Percentiles rank a stretch among this genome's conserved stretches.
Conservation (phyloP, 1,139 yeast species). For the Diutina neorugosa region DNA sequence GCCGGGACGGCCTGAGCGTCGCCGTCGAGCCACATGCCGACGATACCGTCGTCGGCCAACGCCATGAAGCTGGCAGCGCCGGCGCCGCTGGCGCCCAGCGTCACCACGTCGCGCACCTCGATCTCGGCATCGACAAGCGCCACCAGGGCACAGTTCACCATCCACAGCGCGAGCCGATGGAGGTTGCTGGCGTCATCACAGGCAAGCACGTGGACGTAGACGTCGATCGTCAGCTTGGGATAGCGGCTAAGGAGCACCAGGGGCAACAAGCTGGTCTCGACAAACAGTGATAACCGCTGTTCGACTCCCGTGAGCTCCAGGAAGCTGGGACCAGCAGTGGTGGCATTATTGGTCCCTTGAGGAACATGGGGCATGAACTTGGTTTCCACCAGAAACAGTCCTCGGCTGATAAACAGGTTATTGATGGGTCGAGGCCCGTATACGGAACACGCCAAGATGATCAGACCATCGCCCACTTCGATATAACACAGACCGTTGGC, state of each 20-base stretch:
- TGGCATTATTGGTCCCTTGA: conserved; percentile 18
- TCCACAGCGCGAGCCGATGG: conserved; percentile 29
- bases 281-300: conserved; percentile 39
- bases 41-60: conserved; percentile 38
- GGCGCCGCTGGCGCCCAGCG: conserved; percentile 46
- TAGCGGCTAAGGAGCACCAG: conserved; percentile 58
- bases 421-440: conserved; percentile 87
- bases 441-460: conserved; percentile 48
- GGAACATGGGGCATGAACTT: conserved; percentile 41
- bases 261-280: conserved; percentile 48
- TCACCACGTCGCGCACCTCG: conserved; percentile 64
- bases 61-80: conserved; percentile 42
- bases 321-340: conserved; percentile 17
- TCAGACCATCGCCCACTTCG: conserved; percentile 50
- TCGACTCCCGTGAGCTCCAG: conserved; percentile 34
- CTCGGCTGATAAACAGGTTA: conserved; percentile 61
- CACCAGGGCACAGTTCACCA: conserved; percentile 49
- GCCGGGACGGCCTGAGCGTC: conserved; percentile 15
- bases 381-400: conserved; percentile 56
- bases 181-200: conserved; percentile 25
- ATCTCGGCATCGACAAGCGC: conserved; percentile 81
- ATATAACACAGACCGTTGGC: conserved; percentile 79
- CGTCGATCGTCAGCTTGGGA: conserved; percentile 81
- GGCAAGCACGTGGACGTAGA: conserved; percentile 59
- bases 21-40: conserved; percentile 46